Percentiles rank a stretch among this genome's conserved stretches.
Evolutionary conservation across 192 early-diverging fungal genomes (phyloP).

Genomic region (Rhizoclosmatium sp.): DNA sequence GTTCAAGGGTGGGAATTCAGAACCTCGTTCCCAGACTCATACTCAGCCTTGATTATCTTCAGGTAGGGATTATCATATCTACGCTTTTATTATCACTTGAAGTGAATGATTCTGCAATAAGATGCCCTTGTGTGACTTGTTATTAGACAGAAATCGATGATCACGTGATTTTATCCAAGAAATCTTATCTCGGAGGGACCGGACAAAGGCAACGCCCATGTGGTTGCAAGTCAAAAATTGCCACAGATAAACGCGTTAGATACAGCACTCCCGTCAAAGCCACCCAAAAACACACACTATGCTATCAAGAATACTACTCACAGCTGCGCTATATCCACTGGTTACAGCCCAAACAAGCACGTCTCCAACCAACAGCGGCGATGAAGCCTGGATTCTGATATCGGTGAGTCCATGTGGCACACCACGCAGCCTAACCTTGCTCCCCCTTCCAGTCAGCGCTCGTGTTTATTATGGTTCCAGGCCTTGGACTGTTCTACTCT

Average conservation of each 20-base stretch:
- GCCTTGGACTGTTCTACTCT: conserved; percentile 89
- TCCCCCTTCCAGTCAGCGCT: conserved; percentile 54
- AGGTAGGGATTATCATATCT: no score
- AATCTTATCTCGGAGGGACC: background rate
- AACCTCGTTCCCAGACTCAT: no score
- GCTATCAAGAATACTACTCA: background rate
- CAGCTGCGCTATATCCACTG: no score
- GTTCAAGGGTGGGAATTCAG: no score
- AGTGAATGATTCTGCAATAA: no score
- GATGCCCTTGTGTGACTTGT: no score
- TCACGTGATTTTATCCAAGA: no score
- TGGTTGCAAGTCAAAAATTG: background rate
- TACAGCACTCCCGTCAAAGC: background rate
- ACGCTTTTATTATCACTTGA: no score
- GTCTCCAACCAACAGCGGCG: background rate
- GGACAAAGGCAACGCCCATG: background rate
- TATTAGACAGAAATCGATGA: no score
- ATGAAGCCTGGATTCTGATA: conserved; percentile 8
- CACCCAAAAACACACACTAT: background rate
- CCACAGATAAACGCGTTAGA: no score
- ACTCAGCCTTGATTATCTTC: no score
- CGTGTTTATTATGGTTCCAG: conserved; percentile 88
- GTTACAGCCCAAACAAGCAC: background rate
- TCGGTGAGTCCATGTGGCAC: background rate
- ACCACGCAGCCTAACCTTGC: background rate